Evolutionary conservation across 371 early-diverging fungal genomes (phyloP).

Genomic region (Choanephora cucurbitarum): DNA sequence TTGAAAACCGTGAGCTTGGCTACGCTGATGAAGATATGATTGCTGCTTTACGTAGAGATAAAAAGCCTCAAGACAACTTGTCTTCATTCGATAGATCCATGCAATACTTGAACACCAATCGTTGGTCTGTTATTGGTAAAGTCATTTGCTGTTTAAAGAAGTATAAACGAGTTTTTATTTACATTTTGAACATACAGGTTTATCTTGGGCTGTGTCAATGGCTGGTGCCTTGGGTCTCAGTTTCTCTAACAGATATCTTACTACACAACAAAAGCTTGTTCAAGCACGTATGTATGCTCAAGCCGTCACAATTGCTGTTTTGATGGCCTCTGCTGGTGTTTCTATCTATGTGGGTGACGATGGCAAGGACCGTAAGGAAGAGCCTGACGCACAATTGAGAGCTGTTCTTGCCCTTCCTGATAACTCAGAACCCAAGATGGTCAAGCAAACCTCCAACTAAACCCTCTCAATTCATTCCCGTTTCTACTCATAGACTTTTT

Average conservation of each 20-base stretch:
- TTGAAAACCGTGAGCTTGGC: conserved; percentile 43
- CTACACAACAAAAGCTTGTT: conserved; percentile 73
- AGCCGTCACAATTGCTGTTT: conserved; percentile 50
- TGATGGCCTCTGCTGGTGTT: conserved; percentile 54
- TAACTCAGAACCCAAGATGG: conserved; percentile 21
- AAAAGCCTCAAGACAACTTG: conserved; percentile 11
- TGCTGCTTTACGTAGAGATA: conserved; percentile 13
- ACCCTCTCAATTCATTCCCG: not conserved
- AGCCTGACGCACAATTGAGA: conserved; percentile 47
- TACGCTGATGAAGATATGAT: conserved; percentile 48
- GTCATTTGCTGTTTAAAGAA: not conserved
- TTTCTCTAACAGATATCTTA: conserved; percentile 67
- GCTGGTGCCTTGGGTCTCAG: conserved; percentile 65
- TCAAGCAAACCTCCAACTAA: conserved; percentile 15
- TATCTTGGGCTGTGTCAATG: conserved; percentile 73
- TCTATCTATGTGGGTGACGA: conserved; percentile 49
- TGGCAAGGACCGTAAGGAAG: conserved; percentile 27
- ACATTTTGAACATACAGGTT: conserved; percentile 35
- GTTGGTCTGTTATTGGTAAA: conserved; percentile 57
- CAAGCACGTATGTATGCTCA: conserved; percentile 78
- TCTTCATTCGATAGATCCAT: conserved; percentile 31
- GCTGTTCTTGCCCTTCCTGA: conserved; percentile 49
- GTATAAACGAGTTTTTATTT: not conserved
- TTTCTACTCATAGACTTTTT: no score
- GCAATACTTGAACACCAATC: conserved; percentile 47